Evolutionary conservation across 129 eudicot species (phyloP), one percentile per base, ranked within the genome.

Genomic region (Helianthus annuus): DNA sequence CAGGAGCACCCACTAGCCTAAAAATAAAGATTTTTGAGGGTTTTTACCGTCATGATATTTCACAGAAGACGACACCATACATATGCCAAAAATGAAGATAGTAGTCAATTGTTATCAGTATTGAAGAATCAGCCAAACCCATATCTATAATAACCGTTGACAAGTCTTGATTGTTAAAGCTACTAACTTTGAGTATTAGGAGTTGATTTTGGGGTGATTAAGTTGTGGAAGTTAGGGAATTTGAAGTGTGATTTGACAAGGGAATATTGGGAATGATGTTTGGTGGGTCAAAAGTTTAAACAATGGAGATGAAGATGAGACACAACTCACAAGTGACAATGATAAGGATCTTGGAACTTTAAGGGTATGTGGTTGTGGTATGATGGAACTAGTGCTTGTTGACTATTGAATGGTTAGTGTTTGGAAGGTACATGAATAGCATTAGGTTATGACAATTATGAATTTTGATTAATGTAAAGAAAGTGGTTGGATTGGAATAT

Each of bases 11-110:
- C 77, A 79, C 78, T 58, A 80, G 40, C 16, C 16, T 69, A 66
- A 60, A 66, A 60, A 66, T 60, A 65, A 55, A 78, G 78, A 80
- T 76, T 70, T 79, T 69, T 10, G 1, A 64, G 71, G 83, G 68
- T 52, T 80, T 63, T 75, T 70, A 72, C 84, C 85, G 60, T 75
- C 79, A 67, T 75, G 83, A 8, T 63, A 74, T 75, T 55, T 80
- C 81, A 54, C 78, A 78, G 13, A 63, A 84, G 64, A 78, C 67
- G 53, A 86, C 83, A 72, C 76, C 72, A 77, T 71, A 72, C 45
- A 86, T 78, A 49, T 65, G 82, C 86, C 88, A 87, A 70, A 73
- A 74, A 65, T 70, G 85, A 68, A 74, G 84, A 39, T 78, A 22
- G 61, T 54, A 60, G 82, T 74, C 78, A 69, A 84, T 63, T 36